Conservation (phyloP, 2,329 filamentous ascomycete species). For the Diaporthe australafricana region DNA sequence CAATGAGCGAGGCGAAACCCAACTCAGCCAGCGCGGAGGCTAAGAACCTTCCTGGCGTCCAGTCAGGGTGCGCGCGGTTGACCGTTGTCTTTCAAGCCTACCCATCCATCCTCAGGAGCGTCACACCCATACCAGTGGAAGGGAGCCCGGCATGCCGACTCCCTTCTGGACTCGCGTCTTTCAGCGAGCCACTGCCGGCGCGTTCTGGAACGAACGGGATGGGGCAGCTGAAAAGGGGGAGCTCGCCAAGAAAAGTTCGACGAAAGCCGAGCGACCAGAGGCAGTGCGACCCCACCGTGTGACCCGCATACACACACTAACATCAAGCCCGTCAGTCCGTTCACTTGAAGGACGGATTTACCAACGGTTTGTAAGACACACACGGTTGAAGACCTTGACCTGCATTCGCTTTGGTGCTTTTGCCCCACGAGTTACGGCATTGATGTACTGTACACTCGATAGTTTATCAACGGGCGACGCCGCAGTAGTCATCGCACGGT, state of each 20-base stretch:
- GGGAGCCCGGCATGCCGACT: slow-evolving; percentile 16
- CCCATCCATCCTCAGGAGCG: not conserved
- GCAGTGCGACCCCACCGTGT: slow-evolving; percentile 27
- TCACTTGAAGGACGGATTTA: slow-evolving; percentile 12
- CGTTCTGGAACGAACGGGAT: slow-evolving; percentile 33
- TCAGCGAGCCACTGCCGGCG: slow-evolving; percentile 24
- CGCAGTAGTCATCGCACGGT: not conserved
- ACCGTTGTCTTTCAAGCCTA: slow-evolving; percentile 1
- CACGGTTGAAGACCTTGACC: slow-evolving; percentile 27
- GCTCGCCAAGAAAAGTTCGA: slow-evolving; percentile 30
- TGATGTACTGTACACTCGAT: slow-evolving; percentile 14
- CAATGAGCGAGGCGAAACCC: not conserved
- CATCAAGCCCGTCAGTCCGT: slow-evolving; percentile 4
- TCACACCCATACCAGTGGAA: slow-evolving; percentile 19
- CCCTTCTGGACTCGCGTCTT: slow-evolving; percentile 13
- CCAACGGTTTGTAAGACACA: slow-evolving; percentile 22
- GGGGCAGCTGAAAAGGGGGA: slow-evolving; percentile 31
- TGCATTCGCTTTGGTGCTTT: slow-evolving; percentile 27
- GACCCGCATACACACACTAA: not conserved
- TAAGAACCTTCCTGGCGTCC: not conserved
- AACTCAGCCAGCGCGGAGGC: not conserved
- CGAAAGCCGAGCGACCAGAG: slow-evolving; percentile 26
- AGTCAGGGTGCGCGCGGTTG: slow-evolving; percentile 21
- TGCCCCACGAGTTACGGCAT: slow-evolving; percentile 31
- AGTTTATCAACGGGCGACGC: not conserved